Conservation (phyloP, 2,329 filamentous ascomycete species). For the Huntiella decipiens region DNA sequence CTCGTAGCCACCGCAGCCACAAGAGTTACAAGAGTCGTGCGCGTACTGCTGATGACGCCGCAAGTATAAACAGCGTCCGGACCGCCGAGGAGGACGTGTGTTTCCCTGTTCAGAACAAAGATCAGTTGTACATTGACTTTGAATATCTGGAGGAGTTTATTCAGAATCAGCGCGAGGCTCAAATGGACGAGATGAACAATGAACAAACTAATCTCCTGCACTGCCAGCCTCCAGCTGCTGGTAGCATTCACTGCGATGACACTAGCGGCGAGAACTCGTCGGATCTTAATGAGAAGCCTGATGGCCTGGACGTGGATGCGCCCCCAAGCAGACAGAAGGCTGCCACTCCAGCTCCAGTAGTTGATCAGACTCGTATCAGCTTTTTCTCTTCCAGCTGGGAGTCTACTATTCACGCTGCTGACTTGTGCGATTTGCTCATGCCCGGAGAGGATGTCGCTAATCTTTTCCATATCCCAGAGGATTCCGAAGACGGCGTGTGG, state of each 20-base stretch:
- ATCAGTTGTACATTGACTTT: constrained; percentile 72
- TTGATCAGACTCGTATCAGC: constrained; percentile 65
- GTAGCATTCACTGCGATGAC: constrained; percentile 15
- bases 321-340: neutral
- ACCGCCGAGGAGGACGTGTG: constrained; percentile 76
- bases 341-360: neutral
- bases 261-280: constrained; percentile 17
- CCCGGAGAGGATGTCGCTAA: constrained; percentile 80
- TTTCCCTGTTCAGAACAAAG: constrained; percentile 58
- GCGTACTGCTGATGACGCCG: constrained; percentile 40
- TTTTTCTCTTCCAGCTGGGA: constrained; percentile 95
- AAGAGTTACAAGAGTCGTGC: constrained; percentile 48
- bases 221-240: neutral
- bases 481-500: constrained; percentile 68
- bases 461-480: constrained; percentile 52
- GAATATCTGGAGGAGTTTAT: constrained; percentile 90
- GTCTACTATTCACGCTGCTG: constrained; percentile 77
- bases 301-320: neutral
- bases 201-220: constrained; percentile 11
- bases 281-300: constrained; percentile 25
- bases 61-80: constrained; percentile 44
- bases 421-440: constrained; percentile 72
- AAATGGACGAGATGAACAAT: constrained; percentile 14
- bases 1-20: constrained; percentile 33
- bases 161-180: constrained; percentile 31